Evolutionary conservation across 306 rosid species (phyloP).

Genomic region (Cucumis melo): DNA sequence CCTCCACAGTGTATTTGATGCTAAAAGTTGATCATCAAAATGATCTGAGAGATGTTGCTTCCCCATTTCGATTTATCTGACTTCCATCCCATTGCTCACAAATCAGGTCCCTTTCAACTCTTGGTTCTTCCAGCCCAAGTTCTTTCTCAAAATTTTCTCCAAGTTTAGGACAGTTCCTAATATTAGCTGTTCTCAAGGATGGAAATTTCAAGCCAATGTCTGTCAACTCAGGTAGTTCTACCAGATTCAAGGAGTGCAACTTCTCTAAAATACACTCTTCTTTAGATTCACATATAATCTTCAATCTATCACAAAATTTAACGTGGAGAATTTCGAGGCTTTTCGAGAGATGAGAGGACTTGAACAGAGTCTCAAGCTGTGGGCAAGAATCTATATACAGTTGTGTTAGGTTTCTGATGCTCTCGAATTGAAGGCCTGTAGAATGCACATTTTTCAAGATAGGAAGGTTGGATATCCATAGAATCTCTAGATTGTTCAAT

Average conservation of each 20-base stretch:
- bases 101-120: neutral
- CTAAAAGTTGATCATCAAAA: neutral
- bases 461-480: constrained; percentile 29
- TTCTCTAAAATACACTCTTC: neutral
- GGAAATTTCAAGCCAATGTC: constrained; percentile 10
- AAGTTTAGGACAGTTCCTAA: constrained; percentile 16
- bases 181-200: neutral
- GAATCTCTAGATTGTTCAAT: neutral
- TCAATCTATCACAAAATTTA: constrained; percentile 19
- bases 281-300: neutral
- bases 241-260: constrained; percentile 7
- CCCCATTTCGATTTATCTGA: neutral
- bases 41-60: neutral
- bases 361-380: constrained; percentile 5
- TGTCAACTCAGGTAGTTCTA: constrained; percentile 20
- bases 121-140: no score
- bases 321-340: constrained; percentile 17
- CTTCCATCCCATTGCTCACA: constrained; percentile 4
- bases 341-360: neutral
- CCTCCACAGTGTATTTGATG: neutral
- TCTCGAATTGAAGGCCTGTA: neutral
- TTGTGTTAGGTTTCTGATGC: constrained; percentile 13
- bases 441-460: neutral
- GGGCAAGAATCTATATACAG: constrained; percentile 25
- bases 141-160: neutral